Evolutionary conservation across 202 grass and related monocot species (phyloP).

Genomic region (Miscanthus sacchariflorus): DNA sequence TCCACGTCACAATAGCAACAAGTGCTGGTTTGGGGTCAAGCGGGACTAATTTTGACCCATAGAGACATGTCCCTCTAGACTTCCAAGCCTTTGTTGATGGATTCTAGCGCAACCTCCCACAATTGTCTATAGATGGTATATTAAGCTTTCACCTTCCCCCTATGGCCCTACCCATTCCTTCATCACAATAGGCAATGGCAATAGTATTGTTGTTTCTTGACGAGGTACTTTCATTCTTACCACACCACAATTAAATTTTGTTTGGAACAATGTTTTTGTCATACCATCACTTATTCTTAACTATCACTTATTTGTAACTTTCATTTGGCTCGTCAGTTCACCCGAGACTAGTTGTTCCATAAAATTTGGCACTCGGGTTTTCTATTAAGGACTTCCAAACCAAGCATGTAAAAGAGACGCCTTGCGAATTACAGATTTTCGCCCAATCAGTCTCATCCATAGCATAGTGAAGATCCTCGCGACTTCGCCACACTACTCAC

Average conservation of each 20-base stretch:
- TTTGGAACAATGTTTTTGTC: not conserved
- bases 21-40: too few species aligned
- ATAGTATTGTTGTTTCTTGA: not conserved
- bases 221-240: not conserved
- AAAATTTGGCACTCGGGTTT: too few species aligned
- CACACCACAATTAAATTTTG: not conserved
- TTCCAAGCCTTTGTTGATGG: not conserved
- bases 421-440: too few species aligned
- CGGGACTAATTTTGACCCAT: too few species aligned
- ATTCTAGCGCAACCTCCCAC: too few species aligned
- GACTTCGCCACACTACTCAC: too few species aligned
- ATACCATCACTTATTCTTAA: not conserved
- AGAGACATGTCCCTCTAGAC: not conserved
- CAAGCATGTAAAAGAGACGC: too few species aligned
- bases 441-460: too few species aligned
- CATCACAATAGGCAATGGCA: not conserved
- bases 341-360: too few species aligned
- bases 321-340: not conserved
- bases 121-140: not conserved
- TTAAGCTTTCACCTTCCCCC: not conserved
- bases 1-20: not conserved
- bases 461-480: too few species aligned
- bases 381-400: too few species aligned
- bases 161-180: not conserved
- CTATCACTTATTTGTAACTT: not conserved